These are phyloP conservation scores for Zygosaccharomyces kombuchaensis DNA, from an alignment of 805 yeast species.

Conservation along the genomic window DNA sequence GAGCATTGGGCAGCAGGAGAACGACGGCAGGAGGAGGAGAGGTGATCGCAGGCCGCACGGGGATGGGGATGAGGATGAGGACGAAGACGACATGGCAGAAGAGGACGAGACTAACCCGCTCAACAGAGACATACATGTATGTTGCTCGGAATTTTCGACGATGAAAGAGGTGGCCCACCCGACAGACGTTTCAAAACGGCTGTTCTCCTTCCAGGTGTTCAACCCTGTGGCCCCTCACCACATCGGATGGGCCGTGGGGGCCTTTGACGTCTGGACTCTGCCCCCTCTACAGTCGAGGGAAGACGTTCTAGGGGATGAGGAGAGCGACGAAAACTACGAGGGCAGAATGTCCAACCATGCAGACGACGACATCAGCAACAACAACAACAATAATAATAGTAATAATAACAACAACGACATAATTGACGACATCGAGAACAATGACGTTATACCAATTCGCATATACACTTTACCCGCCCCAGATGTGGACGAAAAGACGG, in stretches of 20 bases:
- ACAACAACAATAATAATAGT: constrained; percentile 15
- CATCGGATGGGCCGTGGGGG: constrained; percentile 91
- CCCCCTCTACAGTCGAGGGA: constrained; percentile 23
- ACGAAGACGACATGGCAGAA: constrained; percentile 38
- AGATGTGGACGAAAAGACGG: constrained; percentile 38
- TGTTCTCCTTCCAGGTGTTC: constrained; percentile 65
- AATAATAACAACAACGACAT: constrained; percentile 18
- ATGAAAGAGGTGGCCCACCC: constrained; percentile 72
- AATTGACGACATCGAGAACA: constrained; percentile 36
- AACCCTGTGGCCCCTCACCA: constrained; percentile 92
- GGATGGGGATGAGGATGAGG: constrained; percentile 32
- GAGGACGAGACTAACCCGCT: constrained; percentile 25
- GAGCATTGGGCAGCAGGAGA: constrained; percentile 33
- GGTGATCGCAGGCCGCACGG: constrained; percentile 20
- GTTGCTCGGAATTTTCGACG: constrained; percentile 66
- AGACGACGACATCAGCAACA: constrained; percentile 10
- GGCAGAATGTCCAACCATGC: constrained; percentile 27
- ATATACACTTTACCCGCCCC: constrained; percentile 62
- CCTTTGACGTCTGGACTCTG: constrained; percentile 56
- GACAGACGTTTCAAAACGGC: constrained; percentile 66
- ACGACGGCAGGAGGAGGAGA: neutral
- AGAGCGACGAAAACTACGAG: constrained; percentile 39
- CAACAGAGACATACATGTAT: constrained; percentile 52
- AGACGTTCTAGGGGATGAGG: constrained; percentile 24
- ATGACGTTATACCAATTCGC: constrained; percentile 49